Base-by-base conservation (phyloP, 2,329 filamentous ascomycete species). In the Fusarium gaditjirri region DNA sequence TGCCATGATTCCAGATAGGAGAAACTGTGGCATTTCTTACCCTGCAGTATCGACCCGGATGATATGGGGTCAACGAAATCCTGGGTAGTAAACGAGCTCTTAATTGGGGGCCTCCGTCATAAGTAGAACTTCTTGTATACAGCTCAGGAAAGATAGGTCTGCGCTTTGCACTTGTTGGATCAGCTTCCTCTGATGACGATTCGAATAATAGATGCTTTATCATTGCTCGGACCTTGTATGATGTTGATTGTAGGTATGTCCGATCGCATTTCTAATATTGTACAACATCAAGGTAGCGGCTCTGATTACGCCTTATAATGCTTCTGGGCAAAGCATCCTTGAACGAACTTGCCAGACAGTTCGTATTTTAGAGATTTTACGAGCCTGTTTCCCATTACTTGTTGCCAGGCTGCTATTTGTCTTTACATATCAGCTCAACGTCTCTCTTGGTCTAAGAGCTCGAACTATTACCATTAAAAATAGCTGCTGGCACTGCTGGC, bases 81-180 rank as follows among this genome's bases (percentile, higher is more conserved):
- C 14, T 11, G 19, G 13, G 33, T 4, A 35, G 33, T 7, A 14
- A 27, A 27, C 1, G 8, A 19, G 2, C 8, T 4, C 4, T 3
- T 19, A 13, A 27, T 44, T 2, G 11, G 3, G 13, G 17, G 1
- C 8, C 16, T 29, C 5, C 21, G 4, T 16, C 25, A 2, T 9
- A 19, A 19, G 3, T 44, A 19, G n/a, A 13, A 19, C 12, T 21
- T 29, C 19, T 46, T 19, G 5, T 4, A 27, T 21, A 13, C 13
- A 4, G 5, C 14, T 14, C 25, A 21, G 25, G 6, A 10, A 10
- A 46, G 8, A 21, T 16, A 21, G 17, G 6, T 3, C 8, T 44
- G 12, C 8, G 17, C 27, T 29, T 29, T 29, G 27, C 27, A 29
- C 27, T 8, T 29, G 9, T 44, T 12, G 6, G 19, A 8, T 17